Percentiles rank a stretch among this genome's conserved stretches.
These are phyloP conservation scores for Rhodosporidiobolus sp. DNA, from an alignment of 768 basidiomycete species.

Conservation along the genomic window DNA sequence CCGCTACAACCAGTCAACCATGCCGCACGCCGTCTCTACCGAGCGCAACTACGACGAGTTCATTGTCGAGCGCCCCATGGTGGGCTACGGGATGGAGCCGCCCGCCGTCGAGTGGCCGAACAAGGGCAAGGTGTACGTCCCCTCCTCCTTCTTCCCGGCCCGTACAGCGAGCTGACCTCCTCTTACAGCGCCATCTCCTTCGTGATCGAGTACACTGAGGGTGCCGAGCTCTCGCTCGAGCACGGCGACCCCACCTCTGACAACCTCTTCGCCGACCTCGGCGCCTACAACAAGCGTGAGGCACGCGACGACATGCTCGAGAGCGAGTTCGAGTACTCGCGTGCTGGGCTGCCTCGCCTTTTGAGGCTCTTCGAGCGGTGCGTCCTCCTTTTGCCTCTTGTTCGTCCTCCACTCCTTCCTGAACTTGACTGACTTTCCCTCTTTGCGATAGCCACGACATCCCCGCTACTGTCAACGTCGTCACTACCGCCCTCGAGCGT, in stretches of 20 bases:
- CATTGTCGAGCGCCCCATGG: constrained; percentile 17
- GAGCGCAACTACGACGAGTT: background rate
- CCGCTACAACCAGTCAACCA: background rate
- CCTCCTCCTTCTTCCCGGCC: background rate
- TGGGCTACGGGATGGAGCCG: constrained; percentile 44
- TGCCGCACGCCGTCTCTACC: background rate
- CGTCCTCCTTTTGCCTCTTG: constrained; percentile 22
- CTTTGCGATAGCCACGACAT: background rate
- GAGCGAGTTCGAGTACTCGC: constrained; percentile 27
- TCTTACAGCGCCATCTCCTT: constrained; percentile 41
- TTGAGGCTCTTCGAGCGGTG: constrained; percentile 24
- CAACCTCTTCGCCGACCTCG: background rate
- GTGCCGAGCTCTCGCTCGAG: constrained; percentile 8
- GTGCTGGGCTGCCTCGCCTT: constrained; percentile 22
- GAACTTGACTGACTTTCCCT: too few relatives aligned
- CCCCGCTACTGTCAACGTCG: background rate
- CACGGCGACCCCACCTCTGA: constrained; percentile 12
- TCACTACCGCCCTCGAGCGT: constrained; percentile 41
- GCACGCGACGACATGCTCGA: constrained; percentile 36
- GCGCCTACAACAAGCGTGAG: background rate
- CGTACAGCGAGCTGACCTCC: background rate
- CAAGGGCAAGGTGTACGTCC: constrained; percentile 37
- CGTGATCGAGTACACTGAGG: constrained; percentile 27
- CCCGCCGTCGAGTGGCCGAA: constrained; percentile 45
- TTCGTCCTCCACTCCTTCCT: too few relatives aligned